Conservation (phyloP, 129 eudicot species). For the Heracleum sosnowskyi region DNA sequence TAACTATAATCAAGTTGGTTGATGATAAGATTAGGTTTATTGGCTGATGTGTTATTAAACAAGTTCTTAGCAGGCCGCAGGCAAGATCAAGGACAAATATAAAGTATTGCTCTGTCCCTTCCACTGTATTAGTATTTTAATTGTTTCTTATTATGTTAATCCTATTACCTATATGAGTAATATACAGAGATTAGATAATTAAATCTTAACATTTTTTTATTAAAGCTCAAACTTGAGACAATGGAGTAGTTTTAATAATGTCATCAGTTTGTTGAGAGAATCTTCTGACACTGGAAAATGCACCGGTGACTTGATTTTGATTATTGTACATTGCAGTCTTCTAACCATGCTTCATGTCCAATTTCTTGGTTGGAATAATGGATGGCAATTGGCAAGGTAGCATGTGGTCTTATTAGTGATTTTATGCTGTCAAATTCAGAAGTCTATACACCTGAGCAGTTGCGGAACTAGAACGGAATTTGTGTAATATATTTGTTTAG, state of each 20-base stretch:
- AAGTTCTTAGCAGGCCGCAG: background rate
- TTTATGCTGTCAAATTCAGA: background rate
- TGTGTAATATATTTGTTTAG: too few relatives aligned
- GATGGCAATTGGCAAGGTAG: too few relatives aligned
- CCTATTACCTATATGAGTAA: background rate
- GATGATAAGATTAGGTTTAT: conserved; percentile 7
- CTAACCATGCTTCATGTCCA: background rate
- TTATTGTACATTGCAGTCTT: background rate
- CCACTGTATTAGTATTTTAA: background rate
- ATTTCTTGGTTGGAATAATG: background rate
- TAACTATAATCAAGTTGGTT: background rate
- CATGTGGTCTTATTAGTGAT: background rate
- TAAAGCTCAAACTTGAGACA: background rate
- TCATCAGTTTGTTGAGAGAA: background rate
- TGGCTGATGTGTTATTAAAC: background rate
- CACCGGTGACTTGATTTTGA: background rate
- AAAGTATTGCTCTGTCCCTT: background rate
- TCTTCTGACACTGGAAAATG: background rate
- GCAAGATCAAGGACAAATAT: background rate
- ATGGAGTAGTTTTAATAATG: background rate
- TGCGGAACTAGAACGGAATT: background rate
- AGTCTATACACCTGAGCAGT: too few relatives aligned
- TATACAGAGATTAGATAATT: background rate
- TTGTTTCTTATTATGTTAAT: background rate
- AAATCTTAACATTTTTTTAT: background rate